Evolutionary conservation across 2,329 filamentous ascomycete species (phyloP).

Genomic region (Beauveria asiatica): DNA sequence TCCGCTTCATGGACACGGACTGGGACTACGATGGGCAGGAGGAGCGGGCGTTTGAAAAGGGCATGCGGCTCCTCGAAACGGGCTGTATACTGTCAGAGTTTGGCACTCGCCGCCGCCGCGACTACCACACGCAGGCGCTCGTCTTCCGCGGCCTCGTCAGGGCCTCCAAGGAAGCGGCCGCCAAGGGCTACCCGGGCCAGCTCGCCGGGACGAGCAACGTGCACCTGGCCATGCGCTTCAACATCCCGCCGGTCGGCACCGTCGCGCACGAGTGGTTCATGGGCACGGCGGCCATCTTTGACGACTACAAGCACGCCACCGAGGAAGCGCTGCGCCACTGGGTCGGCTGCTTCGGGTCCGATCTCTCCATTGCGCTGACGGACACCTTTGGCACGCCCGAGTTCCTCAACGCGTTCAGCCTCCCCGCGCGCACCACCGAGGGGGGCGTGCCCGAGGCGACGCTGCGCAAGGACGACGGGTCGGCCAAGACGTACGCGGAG

Average conservation of each 20-base stretch:
- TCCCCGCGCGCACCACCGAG: conserved; percentile 44
- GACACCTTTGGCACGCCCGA: conserved; percentile 92
- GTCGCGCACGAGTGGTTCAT: conserved; percentile 98
- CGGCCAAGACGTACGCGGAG: conserved; percentile 62
- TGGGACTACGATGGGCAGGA: conserved; percentile 87
- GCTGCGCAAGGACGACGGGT: conserved; percentile 31
- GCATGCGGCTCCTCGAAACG: conserved; percentile 63
- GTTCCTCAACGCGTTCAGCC: conserved; percentile 78
- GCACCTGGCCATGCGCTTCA: conserved; percentile 90
- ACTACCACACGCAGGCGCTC: conserved; percentile 90
- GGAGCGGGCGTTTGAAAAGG: conserved; percentile 77
- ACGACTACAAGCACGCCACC: conserved; percentile 77
- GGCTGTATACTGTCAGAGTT: conserved; percentile 93
- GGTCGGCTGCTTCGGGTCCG: conserved; percentile 81
- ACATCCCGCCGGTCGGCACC: conserved; percentile 76
- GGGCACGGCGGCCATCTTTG: conserved; percentile 86
- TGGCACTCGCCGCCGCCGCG: conserved; percentile 76
- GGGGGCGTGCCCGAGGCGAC: conserved; percentile 33
- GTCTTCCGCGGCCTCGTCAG: conserved; percentile 80
- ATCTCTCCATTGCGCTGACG: conserved; percentile 81
- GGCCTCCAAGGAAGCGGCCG: conserved; percentile 62
- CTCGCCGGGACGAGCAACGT: conserved; percentile 92
- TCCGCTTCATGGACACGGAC: conserved; percentile 89
- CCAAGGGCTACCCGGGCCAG: conserved; percentile 59
- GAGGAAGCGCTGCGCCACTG: conserved; percentile 80